These are phyloP conservation scores for Lentinula sp. DNA, from an alignment of 768 basidiomycete species.

Conservation along the genomic window DNA sequence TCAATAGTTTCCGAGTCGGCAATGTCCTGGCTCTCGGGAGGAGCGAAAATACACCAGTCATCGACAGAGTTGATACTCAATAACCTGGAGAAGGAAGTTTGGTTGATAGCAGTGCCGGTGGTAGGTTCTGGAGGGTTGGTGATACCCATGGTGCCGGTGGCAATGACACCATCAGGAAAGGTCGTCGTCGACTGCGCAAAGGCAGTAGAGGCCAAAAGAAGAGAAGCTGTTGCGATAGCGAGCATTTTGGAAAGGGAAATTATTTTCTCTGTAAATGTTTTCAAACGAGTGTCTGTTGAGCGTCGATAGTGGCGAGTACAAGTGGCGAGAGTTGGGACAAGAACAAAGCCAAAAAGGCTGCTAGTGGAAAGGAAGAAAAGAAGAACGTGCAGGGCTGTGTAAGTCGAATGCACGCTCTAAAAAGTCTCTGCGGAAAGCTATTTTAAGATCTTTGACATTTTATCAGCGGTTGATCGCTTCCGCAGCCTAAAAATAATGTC, in stretches of 20 bases:
- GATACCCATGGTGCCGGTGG: slow-evolving; percentile 33
- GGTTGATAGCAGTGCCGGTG: slow-evolving; percentile 33
- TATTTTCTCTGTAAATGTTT: background rate
- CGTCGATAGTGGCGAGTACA: background rate
- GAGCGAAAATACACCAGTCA: slow-evolving; percentile 38
- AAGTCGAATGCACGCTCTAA: background rate
- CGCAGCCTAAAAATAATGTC: background rate
- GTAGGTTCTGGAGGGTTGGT: slow-evolving; percentile 37
- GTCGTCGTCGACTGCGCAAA: slow-evolving; percentile 12
- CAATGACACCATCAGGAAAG: slow-evolving; percentile 30
- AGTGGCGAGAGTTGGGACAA: background rate
- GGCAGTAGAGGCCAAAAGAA: slow-evolving; percentile 7
- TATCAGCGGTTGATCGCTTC: background rate
- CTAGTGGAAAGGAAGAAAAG: background rate
- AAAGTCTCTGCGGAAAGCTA: background rate
- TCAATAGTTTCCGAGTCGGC: slow-evolving; percentile 36
- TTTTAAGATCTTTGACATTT: background rate
- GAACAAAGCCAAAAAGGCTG: background rate
- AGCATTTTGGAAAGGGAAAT: background rate
- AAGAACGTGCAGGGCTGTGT: background rate
- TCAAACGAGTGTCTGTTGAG: background rate
- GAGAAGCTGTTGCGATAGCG: slow-evolving; percentile 1
- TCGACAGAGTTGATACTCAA: slow-evolving; percentile 35
- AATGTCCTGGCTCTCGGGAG: slow-evolving; percentile 24
- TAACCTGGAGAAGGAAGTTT: slow-evolving; percentile 32